phyloP scores from a whole-genome alignment of 164 flowering plant species.

The Protea cynaroides region DNA sequence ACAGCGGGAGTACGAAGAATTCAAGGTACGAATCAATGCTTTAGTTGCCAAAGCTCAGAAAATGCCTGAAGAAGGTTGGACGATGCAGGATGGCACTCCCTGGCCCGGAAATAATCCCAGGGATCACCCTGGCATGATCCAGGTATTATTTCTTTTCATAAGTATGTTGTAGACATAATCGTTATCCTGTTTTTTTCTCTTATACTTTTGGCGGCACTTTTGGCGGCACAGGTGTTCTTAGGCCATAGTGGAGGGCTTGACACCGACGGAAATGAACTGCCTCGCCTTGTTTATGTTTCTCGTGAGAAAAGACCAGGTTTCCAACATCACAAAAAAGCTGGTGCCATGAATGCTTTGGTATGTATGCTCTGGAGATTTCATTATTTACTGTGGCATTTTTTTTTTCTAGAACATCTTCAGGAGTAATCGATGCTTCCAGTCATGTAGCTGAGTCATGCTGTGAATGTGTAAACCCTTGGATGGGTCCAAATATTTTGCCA shows the following conservation, averaged over 20 bases:
- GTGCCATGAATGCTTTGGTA: slow-evolving; percentile 99
- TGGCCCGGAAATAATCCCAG: slow-evolving; percentile 99
- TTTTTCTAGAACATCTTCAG: not conserved
- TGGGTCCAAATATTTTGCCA: too few relatives aligned
- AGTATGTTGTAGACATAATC: not conserved
- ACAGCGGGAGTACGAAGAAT: slow-evolving; percentile 97
- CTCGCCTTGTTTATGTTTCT: slow-evolving; percentile 96
- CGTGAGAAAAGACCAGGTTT: slow-evolving; percentile 99
- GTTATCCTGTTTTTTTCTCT: not conserved
- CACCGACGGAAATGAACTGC: slow-evolving; percentile 92
- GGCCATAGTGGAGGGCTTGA: slow-evolving; percentile 98
- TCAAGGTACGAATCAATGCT: slow-evolving; percentile 87
- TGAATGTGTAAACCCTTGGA: too few relatives aligned
- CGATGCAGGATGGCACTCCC: slow-evolving; percentile 95
- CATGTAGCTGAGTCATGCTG: not conserved
- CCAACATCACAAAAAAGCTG: slow-evolving; percentile 99
- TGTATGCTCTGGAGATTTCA: slow-evolving; percentile 12
- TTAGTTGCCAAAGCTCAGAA: slow-evolving; percentile 91
- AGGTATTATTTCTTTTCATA: slow-evolving; percentile 36
- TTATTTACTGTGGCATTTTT: not conserved
- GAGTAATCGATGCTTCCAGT: not conserved
- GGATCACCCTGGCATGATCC: slow-evolving; percentile 99
- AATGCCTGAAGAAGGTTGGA: slow-evolving; percentile 96
- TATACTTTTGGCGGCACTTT: slow-evolving; percentile 7
- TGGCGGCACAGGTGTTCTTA: slow-evolving; percentile 62